These are phyloP conservation scores for Coemansia sp. DNA, from an alignment of 192 early-diverging fungal species.

Conservation along the genomic window DNA sequence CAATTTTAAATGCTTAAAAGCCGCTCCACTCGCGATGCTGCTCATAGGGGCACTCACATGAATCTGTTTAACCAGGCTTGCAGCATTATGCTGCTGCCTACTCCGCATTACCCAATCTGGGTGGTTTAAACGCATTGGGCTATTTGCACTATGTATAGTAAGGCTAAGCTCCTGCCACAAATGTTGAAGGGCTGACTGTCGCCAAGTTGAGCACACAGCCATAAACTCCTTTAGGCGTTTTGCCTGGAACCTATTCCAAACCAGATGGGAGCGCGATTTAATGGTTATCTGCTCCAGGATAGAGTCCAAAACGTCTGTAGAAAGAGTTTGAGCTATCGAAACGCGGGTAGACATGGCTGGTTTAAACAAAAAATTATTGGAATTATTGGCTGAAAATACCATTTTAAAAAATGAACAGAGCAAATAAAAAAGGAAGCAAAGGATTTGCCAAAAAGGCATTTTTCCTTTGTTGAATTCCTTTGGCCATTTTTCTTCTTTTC, in stretches of 20 bases:
- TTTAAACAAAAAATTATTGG: not conserved
- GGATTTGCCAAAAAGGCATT: too few relatives aligned
- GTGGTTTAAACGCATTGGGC: not conserved
- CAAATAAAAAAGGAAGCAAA: too few relatives aligned
- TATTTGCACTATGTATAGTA: not conserved
- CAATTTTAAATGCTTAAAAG: not conserved
- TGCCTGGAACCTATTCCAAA: not conserved
- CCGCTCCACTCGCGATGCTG: not conserved
- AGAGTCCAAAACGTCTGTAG: not conserved
- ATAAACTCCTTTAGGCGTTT: not conserved
- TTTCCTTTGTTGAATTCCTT: too few relatives aligned
- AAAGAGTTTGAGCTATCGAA: not conserved
- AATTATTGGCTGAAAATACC: too few relatives aligned
- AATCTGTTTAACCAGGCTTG: not conserved
- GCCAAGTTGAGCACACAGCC: not conserved
- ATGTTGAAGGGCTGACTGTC: not conserved
- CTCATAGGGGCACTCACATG: not conserved
- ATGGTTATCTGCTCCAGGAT: not conserved
- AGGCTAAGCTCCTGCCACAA: not conserved
- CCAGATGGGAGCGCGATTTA: not conserved
- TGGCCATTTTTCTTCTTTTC: too few relatives aligned
- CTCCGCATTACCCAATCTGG: not conserved
- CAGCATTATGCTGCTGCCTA: not conserved
- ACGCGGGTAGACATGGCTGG: not conserved
- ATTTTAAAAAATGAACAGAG: too few relatives aligned